Conservation (phyloP, 768 basidiomycete genomes). For the Leucosporidium creatinivorum region DNA sequence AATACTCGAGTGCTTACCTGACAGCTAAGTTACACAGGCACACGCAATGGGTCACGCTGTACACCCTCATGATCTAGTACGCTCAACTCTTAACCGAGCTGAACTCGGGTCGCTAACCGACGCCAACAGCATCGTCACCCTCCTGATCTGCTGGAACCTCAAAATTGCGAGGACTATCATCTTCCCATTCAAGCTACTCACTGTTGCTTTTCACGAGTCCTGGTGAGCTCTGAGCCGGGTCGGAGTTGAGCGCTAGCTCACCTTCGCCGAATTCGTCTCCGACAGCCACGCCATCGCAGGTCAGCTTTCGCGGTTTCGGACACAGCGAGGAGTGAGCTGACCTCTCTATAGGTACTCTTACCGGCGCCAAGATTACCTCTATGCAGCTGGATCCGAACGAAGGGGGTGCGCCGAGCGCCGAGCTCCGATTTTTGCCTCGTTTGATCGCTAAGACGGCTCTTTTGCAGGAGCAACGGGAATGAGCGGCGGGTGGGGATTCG, state of each 20-base stretch:
- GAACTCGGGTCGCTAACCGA: not conserved
- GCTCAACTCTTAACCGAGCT: not conserved
- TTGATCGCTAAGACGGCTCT: too few species aligned
- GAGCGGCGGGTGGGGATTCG: conserved; percentile 18
- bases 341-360: not conserved
- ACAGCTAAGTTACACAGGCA: not conserved
- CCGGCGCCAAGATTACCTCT: conserved; percentile 14
- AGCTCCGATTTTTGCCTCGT: too few species aligned
- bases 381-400: conserved; percentile 30
- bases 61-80: not conserved
- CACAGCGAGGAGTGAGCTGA: too few species aligned
- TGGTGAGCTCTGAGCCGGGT: not conserved
- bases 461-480: conserved; percentile 6
- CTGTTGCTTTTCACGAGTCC: conserved; percentile 4
- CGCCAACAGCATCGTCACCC: not conserved
- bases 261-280: not conserved
- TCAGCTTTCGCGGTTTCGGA: too few species aligned
- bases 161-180: conserved; percentile 9
- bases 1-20: too few species aligned
- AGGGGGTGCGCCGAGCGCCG: conserved; percentile 6
- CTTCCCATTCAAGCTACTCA: conserved; percentile 22
- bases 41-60: conserved; percentile 28
- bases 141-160: conserved; percentile 24
- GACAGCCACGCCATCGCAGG: conserved; percentile 15
- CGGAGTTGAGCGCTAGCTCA: too few species aligned